Conservation (phyloP, 805 yeast species). For the Myxozyma neotropica region DNA sequence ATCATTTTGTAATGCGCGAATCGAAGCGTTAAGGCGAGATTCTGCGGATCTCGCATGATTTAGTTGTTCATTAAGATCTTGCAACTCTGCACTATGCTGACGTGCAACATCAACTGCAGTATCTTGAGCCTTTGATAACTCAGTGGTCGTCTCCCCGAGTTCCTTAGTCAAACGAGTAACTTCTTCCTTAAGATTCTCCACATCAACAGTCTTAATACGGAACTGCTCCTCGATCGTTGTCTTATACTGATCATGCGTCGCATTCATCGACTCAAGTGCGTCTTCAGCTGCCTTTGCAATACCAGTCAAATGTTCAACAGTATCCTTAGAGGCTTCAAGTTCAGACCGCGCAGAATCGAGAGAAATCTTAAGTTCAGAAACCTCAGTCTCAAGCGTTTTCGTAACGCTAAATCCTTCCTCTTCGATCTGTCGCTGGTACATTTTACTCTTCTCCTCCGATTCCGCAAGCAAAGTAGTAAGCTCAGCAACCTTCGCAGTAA, state of each 20-base stretch:
- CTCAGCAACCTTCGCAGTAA: constrained; percentile 46
- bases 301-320: constrained; percentile 60
- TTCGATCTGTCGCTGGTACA: constrained; percentile 39
- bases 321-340: constrained; percentile 58
- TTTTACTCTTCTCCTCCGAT: constrained; percentile 37
- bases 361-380: constrained; percentile 45
- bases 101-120: constrained; percentile 17
- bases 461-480: constrained; percentile 42
- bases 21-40: constrained; percentile 41
- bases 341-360: constrained; percentile 56
- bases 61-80: constrained; percentile 34
- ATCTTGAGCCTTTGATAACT: constrained; percentile 38
- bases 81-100: constrained; percentile 38
- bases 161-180: constrained; percentile 37
- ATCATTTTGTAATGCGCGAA: constrained; percentile 42
- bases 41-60: constrained; percentile 39
- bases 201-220: constrained; percentile 13
- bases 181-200: constrained; percentile 20
- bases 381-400: constrained; percentile 40
- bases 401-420: constrained; percentile 38
- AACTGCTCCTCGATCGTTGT: constrained; percentile 29
- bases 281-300: constrained; percentile 69
- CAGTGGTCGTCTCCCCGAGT: constrained; percentile 33
- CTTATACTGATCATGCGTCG: constrained; percentile 55
- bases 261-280: constrained; percentile 58